Evolutionary conservation across 176 grass and related monocot genomes (phyloP).

Genomic region (Paspalum vaginatum): DNA sequence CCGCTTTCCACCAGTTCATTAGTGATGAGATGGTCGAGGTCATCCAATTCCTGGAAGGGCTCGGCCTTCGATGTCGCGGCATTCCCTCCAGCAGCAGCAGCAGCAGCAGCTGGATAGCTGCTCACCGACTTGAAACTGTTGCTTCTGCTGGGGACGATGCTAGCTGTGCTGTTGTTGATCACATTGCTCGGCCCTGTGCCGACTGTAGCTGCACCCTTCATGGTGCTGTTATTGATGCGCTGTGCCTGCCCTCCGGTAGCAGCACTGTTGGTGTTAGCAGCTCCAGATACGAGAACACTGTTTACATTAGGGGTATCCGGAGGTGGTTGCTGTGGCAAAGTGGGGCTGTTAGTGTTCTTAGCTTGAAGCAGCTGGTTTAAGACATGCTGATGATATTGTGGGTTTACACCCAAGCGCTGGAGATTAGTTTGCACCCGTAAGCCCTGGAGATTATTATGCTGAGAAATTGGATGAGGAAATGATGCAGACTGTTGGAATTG

Average conservation of each 20-base stretch:
- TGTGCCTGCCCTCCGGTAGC: conserved; percentile 23
- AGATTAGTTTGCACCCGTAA: conserved; percentile 50
- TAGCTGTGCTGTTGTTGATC: conserved; percentile 50
- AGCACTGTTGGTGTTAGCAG: conserved; percentile 18
- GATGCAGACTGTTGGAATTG: conserved; percentile 51
- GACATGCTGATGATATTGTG: conserved; percentile 76
- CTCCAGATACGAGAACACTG: conserved; percentile 39
- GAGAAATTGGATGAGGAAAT: conserved; percentile 52
- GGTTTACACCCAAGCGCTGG: conserved; percentile 39
- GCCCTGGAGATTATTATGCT: conserved; percentile 55
- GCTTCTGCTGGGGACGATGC: conserved; percentile 52
- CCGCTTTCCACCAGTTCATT: conserved; percentile 57
- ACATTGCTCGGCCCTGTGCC: conserved; percentile 46
- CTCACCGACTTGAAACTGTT: conserved; percentile 87
- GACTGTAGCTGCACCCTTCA: conserved; percentile 1
- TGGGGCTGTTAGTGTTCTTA: conserved; percentile 13
- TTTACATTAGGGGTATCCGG: conserved; percentile 43
- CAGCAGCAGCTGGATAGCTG: conserved; percentile 57
- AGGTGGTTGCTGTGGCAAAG: conserved; percentile 44
- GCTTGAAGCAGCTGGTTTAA: conserved; percentile 83
- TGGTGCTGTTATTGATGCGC: conserved; percentile 34
- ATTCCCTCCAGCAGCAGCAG: conserved; percentile 44
- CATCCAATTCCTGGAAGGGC: conserved; percentile 70
- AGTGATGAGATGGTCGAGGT: conserved; percentile 47
- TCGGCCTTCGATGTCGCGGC: conserved; percentile 40